A percentile compares a stretch with the other conserved stretches of the same genome.
Conservation (phyloP, 495 filamentous ascomycete genomes). For the Hypoxylon rickii region DNA sequence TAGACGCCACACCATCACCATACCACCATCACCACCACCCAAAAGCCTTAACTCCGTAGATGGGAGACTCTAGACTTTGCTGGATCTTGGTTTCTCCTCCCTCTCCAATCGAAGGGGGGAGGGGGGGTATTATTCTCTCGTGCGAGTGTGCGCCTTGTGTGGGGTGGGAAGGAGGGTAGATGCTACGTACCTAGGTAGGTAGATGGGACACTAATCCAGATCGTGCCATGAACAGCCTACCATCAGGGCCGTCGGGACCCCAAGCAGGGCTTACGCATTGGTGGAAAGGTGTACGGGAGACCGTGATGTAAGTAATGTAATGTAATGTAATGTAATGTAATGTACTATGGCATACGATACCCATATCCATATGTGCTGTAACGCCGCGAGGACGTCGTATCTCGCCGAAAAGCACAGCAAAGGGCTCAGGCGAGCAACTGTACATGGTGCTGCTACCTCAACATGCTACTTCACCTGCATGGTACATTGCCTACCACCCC, state of each 20-base stretch:
- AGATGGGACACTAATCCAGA: not conserved
- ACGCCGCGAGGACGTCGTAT: slow-evolving; percentile 11
- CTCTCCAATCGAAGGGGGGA: slow-evolving; percentile 24
- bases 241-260: too few species aligned
- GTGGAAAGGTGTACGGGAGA: not conserved
- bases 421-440: too few species aligned
- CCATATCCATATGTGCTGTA: not conserved
- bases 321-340: not conserved
- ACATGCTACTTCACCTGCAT: too few species aligned
- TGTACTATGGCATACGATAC: too few species aligned
- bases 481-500: not conserved
- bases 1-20: slow-evolving; percentile 1
- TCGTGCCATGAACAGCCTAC: slow-evolving; percentile 1
- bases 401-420: slow-evolving; percentile 12
- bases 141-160: slow-evolving; percentile 3
- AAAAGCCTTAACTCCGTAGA: slow-evolving; percentile 23
- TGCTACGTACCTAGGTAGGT: not conserved
- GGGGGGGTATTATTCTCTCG: not conserved
- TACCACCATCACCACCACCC: slow-evolving; percentile 1
- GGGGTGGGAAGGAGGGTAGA: slow-evolving; percentile 12
- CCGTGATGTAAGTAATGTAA: not conserved
- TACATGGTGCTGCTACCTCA: too few species aligned
- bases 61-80: slow-evolving; percentile 7
- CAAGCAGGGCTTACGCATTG: slow-evolving; percentile 20
- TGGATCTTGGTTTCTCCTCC: slow-evolving; percentile 32